These are phyloP conservation scores for Nepenthes gracilis DNA, from an alignment of 148 eudicot species.

Conservation along the genomic window DNA sequence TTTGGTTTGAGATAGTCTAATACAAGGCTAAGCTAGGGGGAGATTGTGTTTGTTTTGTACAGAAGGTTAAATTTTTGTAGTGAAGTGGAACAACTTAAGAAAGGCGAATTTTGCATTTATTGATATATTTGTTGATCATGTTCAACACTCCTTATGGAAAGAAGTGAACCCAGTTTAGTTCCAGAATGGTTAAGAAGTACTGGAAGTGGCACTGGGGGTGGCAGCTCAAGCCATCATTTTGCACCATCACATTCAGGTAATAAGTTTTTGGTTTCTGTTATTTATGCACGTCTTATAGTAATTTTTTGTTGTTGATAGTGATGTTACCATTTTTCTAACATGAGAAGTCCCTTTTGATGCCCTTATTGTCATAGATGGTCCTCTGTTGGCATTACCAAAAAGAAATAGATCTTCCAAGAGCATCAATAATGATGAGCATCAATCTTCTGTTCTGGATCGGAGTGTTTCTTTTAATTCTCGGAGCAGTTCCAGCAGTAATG, in stretches of 20 bases:
- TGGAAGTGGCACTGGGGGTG: constrained; percentile 52
- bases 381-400: constrained; percentile 28
- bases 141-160: constrained; percentile 61
- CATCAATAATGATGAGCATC: constrained; percentile 21
- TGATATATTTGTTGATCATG: constrained; percentile 32
- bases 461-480: constrained; percentile 48
- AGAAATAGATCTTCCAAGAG: constrained; percentile 36
- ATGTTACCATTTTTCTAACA: background rate
- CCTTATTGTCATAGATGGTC: constrained; percentile 20
- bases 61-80: background rate
- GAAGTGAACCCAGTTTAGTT: constrained; percentile 84
- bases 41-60: background rate
- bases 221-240: constrained; percentile 44
- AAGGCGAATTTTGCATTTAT: constrained; percentile 5
- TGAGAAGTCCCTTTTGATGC: background rate
- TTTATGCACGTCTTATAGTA: background rate
- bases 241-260: constrained; percentile 45
- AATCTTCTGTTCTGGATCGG: constrained; percentile 30
- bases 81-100: background rate
- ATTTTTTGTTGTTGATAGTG: background rate
- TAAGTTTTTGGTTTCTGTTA: background rate
- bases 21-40: background rate
- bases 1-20: no score
- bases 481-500: constrained; percentile 54
- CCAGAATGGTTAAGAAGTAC: constrained; percentile 84